Evolutionary conservation across 352 stramenopile genomes (phyloP), one percentile per base, ranked within the genome.

Genomic region (Aphanomyces invadans): DNA sequence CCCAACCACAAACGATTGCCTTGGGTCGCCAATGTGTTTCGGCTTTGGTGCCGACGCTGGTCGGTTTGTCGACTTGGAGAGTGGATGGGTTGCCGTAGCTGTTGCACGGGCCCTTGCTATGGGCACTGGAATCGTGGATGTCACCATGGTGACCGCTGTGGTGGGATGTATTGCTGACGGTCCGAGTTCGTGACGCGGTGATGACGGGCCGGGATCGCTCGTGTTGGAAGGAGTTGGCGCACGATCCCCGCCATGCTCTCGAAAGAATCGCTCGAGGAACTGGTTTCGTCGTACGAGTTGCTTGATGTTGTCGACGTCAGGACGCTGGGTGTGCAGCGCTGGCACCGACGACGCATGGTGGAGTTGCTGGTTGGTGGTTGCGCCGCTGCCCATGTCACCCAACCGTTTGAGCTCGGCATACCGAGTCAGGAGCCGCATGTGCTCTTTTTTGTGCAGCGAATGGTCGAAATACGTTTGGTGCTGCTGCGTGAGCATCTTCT

Each of bases 401-500:
- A 87, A 73, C 0, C 59, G 36, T 17, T 73, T 74, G 48, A 91
- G 56, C 15, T 72, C 73, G 44, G 86, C 74, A 28, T 77, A 78
- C 51, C 68, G 72, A 36, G 80, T 73, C 15, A 76, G 57, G n/a
- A 91, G 74, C 36, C 78, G 72, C 23, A 72, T 63, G 48, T 76
- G 80, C 67, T 89, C 83, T 12, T 69, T 62, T 11, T 70, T 65
- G 32, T 88, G 71, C 9, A 80, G 52, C 1, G 74, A 73, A 32
- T 86, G 88, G 65, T 87, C 86, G 42, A 87, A 80, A 69, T 88
- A 90, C 70, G 87, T 73, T 9, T 76, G 75, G 59, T 90, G 86
- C 64, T 92, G 80, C 5, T 78, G 85, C 28, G 81, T 79, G 55
- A 90, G 89, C 79, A 92, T 86, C 51, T 87, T 88, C 45, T 90